phyloP scores from a whole-genome alignment of 129 eudicot genomes.

The Pseudognaphalium luteoalbum region DNA sequence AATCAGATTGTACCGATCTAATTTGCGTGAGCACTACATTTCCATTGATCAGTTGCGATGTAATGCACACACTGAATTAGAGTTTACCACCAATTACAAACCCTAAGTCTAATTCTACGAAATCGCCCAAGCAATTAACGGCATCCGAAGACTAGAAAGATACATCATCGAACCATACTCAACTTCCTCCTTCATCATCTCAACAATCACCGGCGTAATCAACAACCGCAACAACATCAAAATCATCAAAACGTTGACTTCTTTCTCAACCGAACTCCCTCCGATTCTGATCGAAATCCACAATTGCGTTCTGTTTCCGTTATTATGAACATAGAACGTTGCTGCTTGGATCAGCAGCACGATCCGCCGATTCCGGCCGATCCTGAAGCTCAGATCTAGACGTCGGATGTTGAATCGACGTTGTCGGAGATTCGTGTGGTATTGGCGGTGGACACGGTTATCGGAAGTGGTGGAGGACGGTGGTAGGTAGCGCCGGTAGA shows the following conservation, averaged over 20 bases:
- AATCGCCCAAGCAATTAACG: constrained; percentile 27
- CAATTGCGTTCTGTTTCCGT: constrained; percentile 29
- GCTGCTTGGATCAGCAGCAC: constrained; percentile 30
- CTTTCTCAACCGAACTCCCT: constrained; percentile 33
- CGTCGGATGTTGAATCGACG: constrained; percentile 33
- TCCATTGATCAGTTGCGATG: background rate
- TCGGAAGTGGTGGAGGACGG: constrained; percentile 17
- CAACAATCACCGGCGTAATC: constrained; percentile 16
- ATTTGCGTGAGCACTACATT: background rate
- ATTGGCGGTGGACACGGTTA: constrained; percentile 28
- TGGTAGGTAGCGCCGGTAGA: constrained; percentile 28
- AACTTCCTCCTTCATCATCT: constrained; percentile 29
- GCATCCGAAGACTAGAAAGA: constrained; percentile 32
- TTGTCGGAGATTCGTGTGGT: constrained; percentile 32
- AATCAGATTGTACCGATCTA: background rate
- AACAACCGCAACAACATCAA: constrained; percentile 29
- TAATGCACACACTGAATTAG: background rate
- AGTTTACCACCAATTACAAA: constrained; percentile 1
- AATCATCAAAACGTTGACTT: constrained; percentile 32
- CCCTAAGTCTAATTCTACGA: constrained; percentile 20
- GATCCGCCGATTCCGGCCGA: constrained; percentile 36
- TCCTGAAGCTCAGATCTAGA: constrained; percentile 32
- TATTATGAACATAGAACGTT: constrained; percentile 10
- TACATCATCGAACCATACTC: constrained; percentile 26
- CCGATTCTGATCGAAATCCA: constrained; percentile 32